Base-by-base conservation (phyloP, 1,284 basidiomycete species). In the Porodaedalea pini region DNA sequence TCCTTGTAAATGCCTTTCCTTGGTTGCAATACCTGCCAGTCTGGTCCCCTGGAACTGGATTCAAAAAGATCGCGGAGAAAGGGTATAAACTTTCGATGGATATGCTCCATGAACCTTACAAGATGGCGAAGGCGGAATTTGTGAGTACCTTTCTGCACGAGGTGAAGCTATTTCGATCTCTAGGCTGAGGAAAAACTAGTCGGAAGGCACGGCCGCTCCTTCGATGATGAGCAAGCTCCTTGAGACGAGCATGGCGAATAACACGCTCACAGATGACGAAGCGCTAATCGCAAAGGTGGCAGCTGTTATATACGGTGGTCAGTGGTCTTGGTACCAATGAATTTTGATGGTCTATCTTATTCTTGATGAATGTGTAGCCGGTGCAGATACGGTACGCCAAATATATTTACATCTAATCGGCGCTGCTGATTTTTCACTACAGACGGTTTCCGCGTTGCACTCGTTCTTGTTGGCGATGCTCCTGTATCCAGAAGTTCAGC, bases 371-470 rank as follows among this genome's bases (percentile, higher is more conserved):
- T 15, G 2, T 52, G 8, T 34, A 62, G 63, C 55, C n/a, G 61
- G 63, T n/a, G 57, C 56, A 6, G 63, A 63, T 52, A 64, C 62
- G 2, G 63, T 64, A 23, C 7, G 45, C 25, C 36, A n/a, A 25
- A 11, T 48, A 2, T 19, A 19, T 39, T n/a, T n/a, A n/a, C n/a
- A n/a, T n/a, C n/a, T n/a, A n/a, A n/a, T n/a, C n/a, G n/a, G n/a
- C n/a, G n/a, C n/a, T n/a, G n/a, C n/a, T n/a, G n/a, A n/a, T n/a
- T n/a, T n/a, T n/a, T n/a, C n/a, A n/a, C 17, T 11, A 21, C 13
- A 56, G 54, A 50, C 36, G 4, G 60, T 54, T 10, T 57, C 63
- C 2, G 34, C 59, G 2, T 17, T 60, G 32, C 39, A 44, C 19
- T 29, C 61, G 0, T 56, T 65, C 17, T 6, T 61, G 5, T 25